Evolutionary conservation across 225 moss, liverwort and hornwort species (phyloP).

Genomic region (Thuidium tamariscinum): DNA sequence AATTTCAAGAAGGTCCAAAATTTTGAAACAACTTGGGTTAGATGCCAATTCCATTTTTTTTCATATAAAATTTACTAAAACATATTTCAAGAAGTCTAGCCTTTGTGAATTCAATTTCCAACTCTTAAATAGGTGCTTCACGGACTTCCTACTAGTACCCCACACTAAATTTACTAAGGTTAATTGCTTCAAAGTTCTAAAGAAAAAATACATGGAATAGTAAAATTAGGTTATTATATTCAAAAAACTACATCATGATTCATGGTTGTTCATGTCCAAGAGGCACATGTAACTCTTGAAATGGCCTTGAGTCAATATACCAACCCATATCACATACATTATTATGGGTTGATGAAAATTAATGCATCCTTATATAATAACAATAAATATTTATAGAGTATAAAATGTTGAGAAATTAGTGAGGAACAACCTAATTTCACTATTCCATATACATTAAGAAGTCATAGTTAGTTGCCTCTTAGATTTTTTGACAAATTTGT

Average conservation of each 20-base stretch:
- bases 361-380: neutral
- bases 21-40: too few relatives aligned
- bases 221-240: neutral
- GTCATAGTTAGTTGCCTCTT: neutral
- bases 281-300: fast-evolving
- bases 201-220: neutral
- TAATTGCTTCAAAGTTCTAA: neutral
- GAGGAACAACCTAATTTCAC: too few relatives aligned
- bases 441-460: neutral
- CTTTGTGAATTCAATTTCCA: too few relatives aligned
- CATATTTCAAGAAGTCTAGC: too few relatives aligned
- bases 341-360: neutral
- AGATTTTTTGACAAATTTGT: neutral
- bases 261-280: fast-evolving
- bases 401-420: too few relatives aligned
- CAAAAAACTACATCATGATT: fast-evolving
- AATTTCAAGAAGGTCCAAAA: too few relatives aligned
- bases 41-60: too few relatives aligned
- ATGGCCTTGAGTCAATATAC: neutral
- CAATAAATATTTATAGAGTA: too few relatives aligned
- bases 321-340: neutral
- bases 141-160: too few relatives aligned
- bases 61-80: too few relatives aligned
- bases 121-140: too few relatives aligned
- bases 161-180: neutral